Conservation (phyloP, 2,329 filamentous ascomycete species). For the Claviceps maximensis region DNA sequence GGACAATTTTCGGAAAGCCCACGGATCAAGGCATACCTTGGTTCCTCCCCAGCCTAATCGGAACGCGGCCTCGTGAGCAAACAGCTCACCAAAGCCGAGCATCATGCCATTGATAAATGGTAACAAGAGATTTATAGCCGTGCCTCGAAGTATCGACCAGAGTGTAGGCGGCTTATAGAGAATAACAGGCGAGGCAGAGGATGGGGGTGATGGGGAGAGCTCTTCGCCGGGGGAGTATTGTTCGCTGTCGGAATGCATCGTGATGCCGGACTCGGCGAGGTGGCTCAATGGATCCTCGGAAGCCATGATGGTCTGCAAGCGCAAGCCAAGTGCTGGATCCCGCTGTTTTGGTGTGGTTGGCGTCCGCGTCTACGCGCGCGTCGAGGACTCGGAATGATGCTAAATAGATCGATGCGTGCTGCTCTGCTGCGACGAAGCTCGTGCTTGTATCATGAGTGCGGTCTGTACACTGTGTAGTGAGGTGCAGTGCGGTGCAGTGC, state of each 20-base stretch:
- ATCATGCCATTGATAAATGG: slow-evolving; percentile 98
- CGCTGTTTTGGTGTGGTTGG: neutral
- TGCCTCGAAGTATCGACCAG: slow-evolving; percentile 74
- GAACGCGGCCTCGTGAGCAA: slow-evolving; percentile 92
- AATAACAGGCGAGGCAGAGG: slow-evolving; percentile 56
- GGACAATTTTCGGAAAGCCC: neutral
- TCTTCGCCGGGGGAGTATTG: slow-evolving; percentile 60
- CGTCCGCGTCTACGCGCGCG: neutral
- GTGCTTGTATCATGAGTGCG: neutral
- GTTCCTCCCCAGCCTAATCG: slow-evolving; percentile 86
- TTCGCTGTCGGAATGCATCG: slow-evolving; percentile 72
- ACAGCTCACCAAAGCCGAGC: slow-evolving; percentile 92
- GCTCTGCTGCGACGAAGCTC: neutral
- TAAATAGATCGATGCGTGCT: neutral
- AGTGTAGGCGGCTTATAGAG: slow-evolving; percentile 82
- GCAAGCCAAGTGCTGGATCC: neutral
- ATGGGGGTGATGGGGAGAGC: slow-evolving; percentile 45
- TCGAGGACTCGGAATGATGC: neutral
- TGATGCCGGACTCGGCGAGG: slow-evolving; percentile 60
- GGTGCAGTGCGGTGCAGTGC: neutral
- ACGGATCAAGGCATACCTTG: slow-evolving; percentile 44
- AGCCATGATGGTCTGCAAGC: slow-evolving; percentile 30
- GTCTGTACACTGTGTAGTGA: neutral
- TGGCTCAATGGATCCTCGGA: slow-evolving; percentile 36
- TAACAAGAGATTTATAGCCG: slow-evolving; percentile 87